Evolutionary conservation across 495 filamentous ascomycete genomes (phyloP), one percentile per base, ranked within the genome.

Genomic region (Amphirosellinia nigrospora): DNA sequence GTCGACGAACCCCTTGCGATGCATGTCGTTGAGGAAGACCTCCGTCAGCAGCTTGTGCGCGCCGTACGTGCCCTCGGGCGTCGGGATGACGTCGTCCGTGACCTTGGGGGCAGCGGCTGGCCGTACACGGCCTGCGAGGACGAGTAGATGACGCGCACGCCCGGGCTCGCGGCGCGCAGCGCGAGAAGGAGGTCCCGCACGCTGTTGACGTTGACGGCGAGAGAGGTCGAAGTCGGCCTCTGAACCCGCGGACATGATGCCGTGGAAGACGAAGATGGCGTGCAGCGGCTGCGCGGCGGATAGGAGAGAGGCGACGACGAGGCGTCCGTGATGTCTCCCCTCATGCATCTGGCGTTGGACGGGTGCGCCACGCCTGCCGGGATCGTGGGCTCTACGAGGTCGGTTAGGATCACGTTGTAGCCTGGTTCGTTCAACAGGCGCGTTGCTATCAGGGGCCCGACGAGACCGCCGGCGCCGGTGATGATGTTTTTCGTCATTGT

Each of bases 21-120:
- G 90, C 80, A 92, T 89, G 73, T 94, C 92, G 74, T 92, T 94
- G 73, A 96, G 77, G 32, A 93, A 81, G 11, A 84, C 85, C 82
- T 96, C 93, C 72, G 86, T 85, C 70, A 94, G 89, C 71, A 94
- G 83, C 79, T 96, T 96, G 82, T 94, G 89, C 61, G 90, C 86
- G 59, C 93, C 93, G 75, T 95, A 95, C 13, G 88, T 91, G 10
- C 88, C 86, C 66, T 88, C 82, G 7, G 93, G 93, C 16, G 89
- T 88, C 7, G 93, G 88, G 43, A 86, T 78, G 9, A 90, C 90
- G 30, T 74, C 62, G 70, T 82, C 80, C 16, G 75, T 77, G 9
- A 84, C 73, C 58, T 36, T 68, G 10, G 32, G 64, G 82, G 79
- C 16, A 82, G 71, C 30, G 79, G 79, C 28, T 74, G 79, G 1